These are phyloP conservation scores for Rhizoclosmatium globosum DNA, from an alignment of 192 early-diverging fungal species.

Conservation along the genomic window DNA sequence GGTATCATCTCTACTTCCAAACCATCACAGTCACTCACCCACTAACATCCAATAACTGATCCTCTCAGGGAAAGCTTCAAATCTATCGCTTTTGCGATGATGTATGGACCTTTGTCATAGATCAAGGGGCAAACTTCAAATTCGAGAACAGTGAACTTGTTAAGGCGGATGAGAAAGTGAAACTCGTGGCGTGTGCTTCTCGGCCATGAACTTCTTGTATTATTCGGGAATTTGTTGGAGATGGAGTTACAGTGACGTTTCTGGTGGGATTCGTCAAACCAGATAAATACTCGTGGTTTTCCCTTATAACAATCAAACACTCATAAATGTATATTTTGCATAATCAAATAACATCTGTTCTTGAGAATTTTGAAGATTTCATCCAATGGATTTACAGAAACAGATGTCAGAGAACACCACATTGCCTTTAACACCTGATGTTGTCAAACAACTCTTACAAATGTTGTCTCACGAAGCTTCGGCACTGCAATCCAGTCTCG, in stretches of 20 bases:
- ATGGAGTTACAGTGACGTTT: not conserved
- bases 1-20: conserved; percentile 49
- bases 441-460: too few relatives aligned
- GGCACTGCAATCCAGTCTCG: too few relatives aligned
- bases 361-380: too few relatives aligned
- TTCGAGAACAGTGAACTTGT: conserved; percentile 79
- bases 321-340: too few relatives aligned
- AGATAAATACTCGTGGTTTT: too few relatives aligned
- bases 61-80: conserved; percentile 76
- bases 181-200: conserved; percentile 93
- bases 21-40: conserved; percentile 1
- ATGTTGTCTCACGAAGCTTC: too few relatives aligned
- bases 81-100: conserved; percentile 97
- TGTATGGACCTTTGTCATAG: conserved; percentile 94
- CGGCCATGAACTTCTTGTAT: not conserved
- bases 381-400: too few relatives aligned
- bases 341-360: too few relatives aligned
- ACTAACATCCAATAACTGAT: not conserved
- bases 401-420: too few relatives aligned
- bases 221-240: not conserved
- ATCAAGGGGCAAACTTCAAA: conserved; percentile 84
- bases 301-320: too few relatives aligned
- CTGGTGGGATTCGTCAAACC: too few relatives aligned
- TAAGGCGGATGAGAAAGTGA: conserved; percentile 83
- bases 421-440: too few relatives aligned